Base-by-base conservation (phyloP, 2,329 filamentous ascomycete species). In the Aspergillus quadricinctus region DNA sequence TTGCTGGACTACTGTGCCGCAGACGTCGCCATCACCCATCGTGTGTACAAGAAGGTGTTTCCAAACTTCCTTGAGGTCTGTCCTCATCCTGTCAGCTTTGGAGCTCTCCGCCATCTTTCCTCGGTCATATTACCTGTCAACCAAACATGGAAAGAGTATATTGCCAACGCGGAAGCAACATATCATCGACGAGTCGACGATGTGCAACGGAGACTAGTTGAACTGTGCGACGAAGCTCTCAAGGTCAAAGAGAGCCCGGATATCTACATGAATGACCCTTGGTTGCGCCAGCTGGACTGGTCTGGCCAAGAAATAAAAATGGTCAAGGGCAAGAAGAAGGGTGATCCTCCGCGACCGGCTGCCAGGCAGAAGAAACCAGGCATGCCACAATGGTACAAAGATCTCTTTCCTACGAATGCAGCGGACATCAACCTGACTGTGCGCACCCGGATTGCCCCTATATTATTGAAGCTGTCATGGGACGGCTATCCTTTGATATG, bases 11-110 rank as follows among this genome's bases (percentile, higher is more conserved):
- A 99, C 73, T 99, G 94, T 70, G 94, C 94, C 11, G 90, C 90
- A 1, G 94, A 99, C 76, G 94, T 99, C 19, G 86, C 87, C 37
- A 87, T 97, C 64, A 99, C 94, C 0, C 94, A 99, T 66, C 86
- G 87, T 49, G 89, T 99, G n/a, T 99, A 93, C 75, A 88, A 91
- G 70, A 91, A 91, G 57, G 92, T 97, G 1, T 94, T 99, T 61
- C 90, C 92, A 1, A 88, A 89, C 57, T 99, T 97, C 66, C 78
- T 97, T 21, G 81, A 91, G 48, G 90, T 89, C 27, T 99, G 94
- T 69, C 94, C 94, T 0, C 95, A 99, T 73, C 94, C 94, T 0
- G 94, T 99, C 67, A 97, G 92, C 75, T 99, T 99, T 68, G 93
- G 91, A 2, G 94, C 94, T 1, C 80, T 99, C 19, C 84, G 94